These are phyloP conservation scores for Penicillium egyptiacum DNA, from an alignment of 495 filamentous ascomycete species.

Conservation along the genomic window DNA sequence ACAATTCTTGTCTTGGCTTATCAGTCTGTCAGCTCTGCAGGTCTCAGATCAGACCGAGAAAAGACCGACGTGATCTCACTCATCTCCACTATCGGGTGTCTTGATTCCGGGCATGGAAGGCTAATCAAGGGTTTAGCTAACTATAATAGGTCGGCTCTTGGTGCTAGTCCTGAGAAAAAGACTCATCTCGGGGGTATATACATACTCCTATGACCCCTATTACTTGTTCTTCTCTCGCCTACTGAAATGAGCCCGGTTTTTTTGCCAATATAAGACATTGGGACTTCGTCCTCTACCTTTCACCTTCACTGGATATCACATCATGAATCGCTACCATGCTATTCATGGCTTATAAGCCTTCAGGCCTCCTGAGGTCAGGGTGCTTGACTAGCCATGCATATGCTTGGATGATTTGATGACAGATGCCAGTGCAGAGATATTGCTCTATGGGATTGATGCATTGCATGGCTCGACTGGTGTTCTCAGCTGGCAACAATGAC, in stretches of 20 bases:
- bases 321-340: background rate
- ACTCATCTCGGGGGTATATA: background rate
- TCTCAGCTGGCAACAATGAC: background rate
- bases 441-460: background rate
- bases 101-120: background rate
- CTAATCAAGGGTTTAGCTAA: background rate
- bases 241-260: background rate
- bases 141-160: background rate
- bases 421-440: background rate
- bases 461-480: background rate
- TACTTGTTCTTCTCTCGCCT: background rate
- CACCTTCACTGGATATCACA: background rate
- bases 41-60: background rate
- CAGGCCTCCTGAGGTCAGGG: background rate
- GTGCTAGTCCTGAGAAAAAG: background rate
- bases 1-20: background rate
- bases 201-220: background rate
- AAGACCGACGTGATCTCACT: background rate
- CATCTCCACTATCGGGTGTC: conserved; percentile 3
- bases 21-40: background rate
- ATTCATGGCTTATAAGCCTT: background rate
- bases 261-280: background rate
- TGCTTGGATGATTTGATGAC: background rate
- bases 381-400: background rate
- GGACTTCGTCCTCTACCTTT: background rate